These are phyloP conservation scores for Xylona heveae DNA, from an alignment of 495 filamentous ascomycete species.

Conservation along the genomic window DNA sequence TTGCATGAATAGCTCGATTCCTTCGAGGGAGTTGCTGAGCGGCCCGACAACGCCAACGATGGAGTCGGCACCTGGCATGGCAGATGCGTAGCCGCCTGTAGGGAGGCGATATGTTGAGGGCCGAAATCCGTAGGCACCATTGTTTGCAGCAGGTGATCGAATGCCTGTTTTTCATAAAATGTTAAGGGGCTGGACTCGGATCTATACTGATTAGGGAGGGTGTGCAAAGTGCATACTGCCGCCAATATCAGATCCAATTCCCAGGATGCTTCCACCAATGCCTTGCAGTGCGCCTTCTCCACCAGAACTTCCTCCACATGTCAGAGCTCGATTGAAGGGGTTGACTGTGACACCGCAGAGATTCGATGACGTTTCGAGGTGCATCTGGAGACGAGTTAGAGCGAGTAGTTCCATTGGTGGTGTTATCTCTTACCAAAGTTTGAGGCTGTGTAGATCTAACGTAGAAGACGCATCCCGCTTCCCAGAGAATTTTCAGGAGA, in stretches of 20 bases:
- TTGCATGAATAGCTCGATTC: slow-evolving; percentile 41
- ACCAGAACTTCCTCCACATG: slow-evolving; percentile 39
- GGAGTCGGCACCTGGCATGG: slow-evolving; percentile 33
- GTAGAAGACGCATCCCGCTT: slow-evolving; percentile 27
- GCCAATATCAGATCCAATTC: slow-evolving; percentile 40
- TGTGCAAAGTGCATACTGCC: no score
- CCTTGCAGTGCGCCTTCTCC: slow-evolving; percentile 46
- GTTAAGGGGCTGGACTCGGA: no score
- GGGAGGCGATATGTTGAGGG: slow-evolving; percentile 39
- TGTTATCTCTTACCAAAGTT: slow-evolving; percentile 14
- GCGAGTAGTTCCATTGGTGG: no score
- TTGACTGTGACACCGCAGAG: slow-evolving; percentile 37
- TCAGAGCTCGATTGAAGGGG: slow-evolving; percentile 32
- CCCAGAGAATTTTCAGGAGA: slow-evolving; percentile 23
- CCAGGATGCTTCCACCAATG: slow-evolving; percentile 33
- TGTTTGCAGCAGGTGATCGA: slow-evolving; percentile 37
- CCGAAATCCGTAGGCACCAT: slow-evolving; percentile 42
- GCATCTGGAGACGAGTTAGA: no score
- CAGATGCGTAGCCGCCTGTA: slow-evolving; percentile 21
- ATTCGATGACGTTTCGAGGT: slow-evolving; percentile 30
- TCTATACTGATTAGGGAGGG: no score
- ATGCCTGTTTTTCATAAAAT: no score
- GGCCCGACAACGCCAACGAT: slow-evolving; percentile 42
- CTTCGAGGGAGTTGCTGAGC: slow-evolving; percentile 35
- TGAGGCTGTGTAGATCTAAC: slow-evolving; percentile 35